Base-by-base conservation (phyloP, 2,329 filamentous ascomycete species). In the Aspergillus ustus region DNA sequence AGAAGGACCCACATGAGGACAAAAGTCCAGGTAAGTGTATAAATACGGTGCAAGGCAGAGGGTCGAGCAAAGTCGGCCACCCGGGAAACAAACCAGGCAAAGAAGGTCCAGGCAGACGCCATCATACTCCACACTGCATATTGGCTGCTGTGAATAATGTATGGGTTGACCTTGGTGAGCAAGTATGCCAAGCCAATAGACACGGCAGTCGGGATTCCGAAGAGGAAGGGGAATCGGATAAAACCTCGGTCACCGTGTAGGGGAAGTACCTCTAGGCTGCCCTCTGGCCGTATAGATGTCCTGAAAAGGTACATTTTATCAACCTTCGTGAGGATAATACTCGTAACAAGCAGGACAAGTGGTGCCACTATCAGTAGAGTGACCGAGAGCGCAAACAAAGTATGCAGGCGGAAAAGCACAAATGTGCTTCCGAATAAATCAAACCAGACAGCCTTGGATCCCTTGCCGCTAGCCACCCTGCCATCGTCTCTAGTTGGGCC, bases 251-350 rank as follows among this genome's bases (percentile, higher is more conserved):
- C 89, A 1, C 93, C 94, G 61, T 89, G 86, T 20, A 97, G 76
- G 15, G 82, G 75, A 11, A 96, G 81, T 1, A 84, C 79, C 57
- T 90, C 81, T 58, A 85, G 85, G 9, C 85, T 81, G 51, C 84
- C 85, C 65, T 87, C 83, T n/a, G 87, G 81, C 59, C 86, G 84
- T 54, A 84, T 83, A 59, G 85, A 85, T 55, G 87, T 85, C 4
- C 91, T 85, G 74, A 97, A 96, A 60, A 94, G 86, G 76, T 98
- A 99, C 79, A 93, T 92, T 79, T 92, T 97, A 75, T 93, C 92
- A 8, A 83, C 81, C 61, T 86, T 87, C 49, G 85, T 83, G 4
- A 98, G 82, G 28, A 91, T 72, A 61, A 91, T 87, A 7, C 89
- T 88, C 2, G 94, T 81, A 3, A 88, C 73, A 15, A 92, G 81